Evolutionary conservation across 441 rosid genomes (phyloP).

Genomic region (Monsonia emarginata): DNA sequence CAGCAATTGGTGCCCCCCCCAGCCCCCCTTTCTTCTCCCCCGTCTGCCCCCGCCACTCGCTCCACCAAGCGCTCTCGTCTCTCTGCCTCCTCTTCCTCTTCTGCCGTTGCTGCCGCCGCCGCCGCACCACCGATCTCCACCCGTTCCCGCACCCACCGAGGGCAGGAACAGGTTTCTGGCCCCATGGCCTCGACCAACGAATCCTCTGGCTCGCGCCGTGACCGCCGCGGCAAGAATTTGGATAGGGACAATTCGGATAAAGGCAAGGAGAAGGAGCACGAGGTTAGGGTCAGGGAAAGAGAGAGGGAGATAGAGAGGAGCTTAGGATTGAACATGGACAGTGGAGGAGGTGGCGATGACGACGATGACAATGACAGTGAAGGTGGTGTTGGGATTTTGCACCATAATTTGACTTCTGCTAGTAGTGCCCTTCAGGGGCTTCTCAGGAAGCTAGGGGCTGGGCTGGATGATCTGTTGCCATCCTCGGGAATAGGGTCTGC

Average conservation of each 20-base stretch:
- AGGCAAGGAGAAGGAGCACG: constrained; percentile 94
- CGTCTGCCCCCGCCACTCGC: constrained; percentile 73
- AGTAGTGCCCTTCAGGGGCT: constrained; percentile 93
- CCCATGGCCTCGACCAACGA: constrained; percentile 67
- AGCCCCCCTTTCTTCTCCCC: constrained; percentile 76
- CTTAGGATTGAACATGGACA: constrained; percentile 52
- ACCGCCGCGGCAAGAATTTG: constrained; percentile 38
- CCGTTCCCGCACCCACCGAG: constrained; percentile 15
- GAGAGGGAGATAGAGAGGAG: constrained; percentile 29
- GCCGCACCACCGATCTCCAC: constrained; percentile 8
- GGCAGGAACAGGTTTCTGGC: neutral
- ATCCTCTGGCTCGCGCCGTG: constrained; percentile 61
- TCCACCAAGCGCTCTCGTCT: constrained; percentile 69
- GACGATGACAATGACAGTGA: constrained; percentile 79
- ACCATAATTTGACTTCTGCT: constrained; percentile 82
- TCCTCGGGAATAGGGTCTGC: constrained; percentile 66
- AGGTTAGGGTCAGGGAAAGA: constrained; percentile 41
- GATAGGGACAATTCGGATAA: constrained; percentile 40
- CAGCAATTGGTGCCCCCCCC: no score
- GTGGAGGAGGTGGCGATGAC: constrained; percentile 29
- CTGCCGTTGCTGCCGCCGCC: neutral
- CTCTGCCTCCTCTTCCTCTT: constrained; percentile 26
- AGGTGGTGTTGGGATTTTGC: constrained; percentile 69
- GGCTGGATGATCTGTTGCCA: constrained; percentile 84
- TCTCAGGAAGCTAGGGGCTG: constrained; percentile 89